A percentile compares a stretch with the other conserved stretches of the same genome.
Evolutionary conservation across 2,329 filamentous ascomycete species (phyloP).

Genomic region (Pseudocercospora fuligena): DNA sequence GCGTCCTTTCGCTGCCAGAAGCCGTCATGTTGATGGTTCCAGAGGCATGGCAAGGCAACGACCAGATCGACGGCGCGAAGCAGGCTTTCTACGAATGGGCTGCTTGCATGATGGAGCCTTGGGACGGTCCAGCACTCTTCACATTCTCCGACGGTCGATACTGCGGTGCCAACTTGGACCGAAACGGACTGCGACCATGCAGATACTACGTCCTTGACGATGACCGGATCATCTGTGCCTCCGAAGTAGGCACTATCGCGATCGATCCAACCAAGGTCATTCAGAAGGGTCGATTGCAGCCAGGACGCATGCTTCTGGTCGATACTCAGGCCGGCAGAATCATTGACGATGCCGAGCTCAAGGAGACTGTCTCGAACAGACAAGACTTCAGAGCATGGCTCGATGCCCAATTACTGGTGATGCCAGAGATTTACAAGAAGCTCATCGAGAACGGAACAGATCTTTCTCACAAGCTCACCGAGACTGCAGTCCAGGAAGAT

Average conservation of each 20-base stretch:
- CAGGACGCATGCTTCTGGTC: constrained; percentile 93
- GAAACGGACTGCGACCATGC: constrained; percentile 93
- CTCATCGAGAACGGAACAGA: constrained; percentile 64
- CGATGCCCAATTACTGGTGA: constrained; percentile 79
- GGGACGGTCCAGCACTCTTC: constrained; percentile 96
- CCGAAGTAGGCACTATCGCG: constrained; percentile 90
- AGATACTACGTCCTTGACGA: constrained; percentile 97
- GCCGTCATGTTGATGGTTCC: constrained; percentile 99
- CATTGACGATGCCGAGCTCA: constrained; percentile 91
- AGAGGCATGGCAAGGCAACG: constrained; percentile 96
- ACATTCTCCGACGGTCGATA: constrained; percentile 96
- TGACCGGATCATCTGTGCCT: constrained; percentile 95
- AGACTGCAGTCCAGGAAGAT: constrained; percentile 78
- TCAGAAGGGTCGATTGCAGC: constrained; percentile 91
- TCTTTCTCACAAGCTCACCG: constrained; percentile 69
- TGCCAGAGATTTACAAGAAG: constrained; percentile 74
- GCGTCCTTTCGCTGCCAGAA: constrained; percentile 90
- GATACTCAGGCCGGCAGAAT: constrained; percentile 90
- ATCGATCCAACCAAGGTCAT: constrained; percentile 89
- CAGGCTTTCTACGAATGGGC: constrained; percentile 99
- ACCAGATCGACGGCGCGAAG: constrained; percentile 89
- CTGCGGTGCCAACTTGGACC: constrained; percentile 94
- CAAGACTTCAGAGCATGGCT: constrained; percentile 90
- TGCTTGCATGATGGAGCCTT: constrained; percentile 97
- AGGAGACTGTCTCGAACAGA: constrained; percentile 82